Evolutionary conservation across 768 basidiomycete genomes (phyloP).

Genomic region (Sarcodon aspratus): DNA sequence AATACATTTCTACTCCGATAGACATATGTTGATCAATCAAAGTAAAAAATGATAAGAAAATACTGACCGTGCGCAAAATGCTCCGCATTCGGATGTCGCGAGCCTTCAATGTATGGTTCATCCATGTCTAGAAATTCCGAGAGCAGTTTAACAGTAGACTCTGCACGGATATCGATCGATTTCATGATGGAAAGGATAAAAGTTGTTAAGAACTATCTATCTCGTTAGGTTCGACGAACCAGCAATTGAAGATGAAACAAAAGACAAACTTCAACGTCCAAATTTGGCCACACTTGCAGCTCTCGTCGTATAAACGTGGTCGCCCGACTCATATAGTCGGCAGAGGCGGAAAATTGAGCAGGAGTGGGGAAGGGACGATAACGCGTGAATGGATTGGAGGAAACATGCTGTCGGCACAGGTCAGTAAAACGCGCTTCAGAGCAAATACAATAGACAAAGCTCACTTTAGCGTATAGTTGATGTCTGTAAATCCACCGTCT

Average conservation of each 20-base stretch:
- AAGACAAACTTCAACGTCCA: constrained; percentile 75
- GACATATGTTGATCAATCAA: not conserved
- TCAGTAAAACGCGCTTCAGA: constrained; percentile 3
- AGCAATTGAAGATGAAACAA: not conserved
- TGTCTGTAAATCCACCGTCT: constrained; percentile 77
- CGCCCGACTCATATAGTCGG: constrained; percentile 63
- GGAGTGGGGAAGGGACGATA: constrained; percentile 90
- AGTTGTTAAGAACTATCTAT: constrained; percentile 68
- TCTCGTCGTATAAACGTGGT: constrained; percentile 79
- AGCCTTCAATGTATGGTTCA: constrained; percentile 40
- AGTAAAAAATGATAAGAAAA: not conserved
- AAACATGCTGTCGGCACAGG: constrained; percentile 58
- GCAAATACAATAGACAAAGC: constrained; percentile 10
- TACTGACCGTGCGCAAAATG: constrained; percentile 88
- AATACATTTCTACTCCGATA: constrained; percentile 61
- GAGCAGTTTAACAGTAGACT: constrained; percentile 73
- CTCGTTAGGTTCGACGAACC: constrained; percentile 7
- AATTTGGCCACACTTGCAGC: constrained; percentile 73
- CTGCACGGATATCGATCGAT: constrained; percentile 84
- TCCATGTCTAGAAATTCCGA: constrained; percentile 86
- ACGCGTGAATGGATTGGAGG: constrained; percentile 75
- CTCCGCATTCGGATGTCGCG: constrained; percentile 63
- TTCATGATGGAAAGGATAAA: constrained; percentile 88
- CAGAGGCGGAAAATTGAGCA: constrained; percentile 68
- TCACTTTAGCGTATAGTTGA: constrained; percentile 75